A percentile compares a stretch with the other conserved stretches of the same genome.
Conservation (phyloP, 75 land plant genomes). For the Larix kaempferi region DNA sequence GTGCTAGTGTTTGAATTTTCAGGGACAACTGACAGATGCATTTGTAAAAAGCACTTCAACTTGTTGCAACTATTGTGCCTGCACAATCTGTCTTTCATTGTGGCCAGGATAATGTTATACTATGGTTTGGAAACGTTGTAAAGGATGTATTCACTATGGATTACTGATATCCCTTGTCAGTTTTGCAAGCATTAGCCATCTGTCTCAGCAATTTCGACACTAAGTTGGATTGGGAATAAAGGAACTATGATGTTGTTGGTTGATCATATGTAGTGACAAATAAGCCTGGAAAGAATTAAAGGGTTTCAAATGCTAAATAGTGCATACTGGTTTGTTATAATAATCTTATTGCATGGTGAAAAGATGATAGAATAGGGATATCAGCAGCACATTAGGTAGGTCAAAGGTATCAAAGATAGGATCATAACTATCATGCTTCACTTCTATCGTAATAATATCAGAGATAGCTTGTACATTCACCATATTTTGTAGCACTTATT, state of each 20-base stretch:
- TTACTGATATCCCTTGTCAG: slow-evolving; percentile 76
- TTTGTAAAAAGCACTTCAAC: slow-evolving; percentile 89
- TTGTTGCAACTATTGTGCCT: slow-evolving; percentile 59
- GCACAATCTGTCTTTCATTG: slow-evolving; percentile 25
- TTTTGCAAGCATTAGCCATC: slow-evolving; percentile 88
- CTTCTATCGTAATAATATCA: too few relatives aligned
- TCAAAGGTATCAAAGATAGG: too few relatives aligned
- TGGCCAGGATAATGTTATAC: slow-evolving; percentile 65
- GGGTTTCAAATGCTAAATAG: too few relatives aligned
- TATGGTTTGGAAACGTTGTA: slow-evolving; percentile 88
- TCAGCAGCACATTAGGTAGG: too few relatives aligned
- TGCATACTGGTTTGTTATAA: too few relatives aligned
- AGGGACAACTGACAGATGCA: slow-evolving; percentile 90
- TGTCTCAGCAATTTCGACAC: slow-evolving; percentile 94
- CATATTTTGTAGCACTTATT: too few relatives aligned
- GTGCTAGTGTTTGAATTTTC: slow-evolving; percentile 96
- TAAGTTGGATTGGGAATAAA: slow-evolving; percentile 91
- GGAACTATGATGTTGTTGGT: background rate
- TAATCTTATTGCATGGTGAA: too few relatives aligned
- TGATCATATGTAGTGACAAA: too few relatives aligned
- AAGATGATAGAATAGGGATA: too few relatives aligned
- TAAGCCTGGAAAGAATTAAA: too few relatives aligned
- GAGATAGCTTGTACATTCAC: too few relatives aligned
- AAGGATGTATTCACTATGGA: slow-evolving; percentile 87
- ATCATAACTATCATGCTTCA: too few relatives aligned